Evolutionary conservation across 2,329 filamentous ascomycete genomes (phyloP).

Genomic region (Tolypocladium nubicola): DNA sequence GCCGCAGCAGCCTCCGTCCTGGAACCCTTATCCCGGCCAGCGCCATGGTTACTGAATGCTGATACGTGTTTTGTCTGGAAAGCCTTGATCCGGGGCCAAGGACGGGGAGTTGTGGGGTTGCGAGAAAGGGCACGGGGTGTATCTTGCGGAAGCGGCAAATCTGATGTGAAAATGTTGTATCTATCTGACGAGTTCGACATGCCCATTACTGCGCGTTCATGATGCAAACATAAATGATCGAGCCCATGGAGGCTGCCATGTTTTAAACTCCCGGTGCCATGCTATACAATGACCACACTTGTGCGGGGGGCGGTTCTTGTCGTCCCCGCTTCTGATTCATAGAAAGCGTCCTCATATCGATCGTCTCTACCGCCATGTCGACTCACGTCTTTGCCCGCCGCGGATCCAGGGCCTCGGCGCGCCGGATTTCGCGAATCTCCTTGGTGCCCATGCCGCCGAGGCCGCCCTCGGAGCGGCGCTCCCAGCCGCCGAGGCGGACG

Average conservation of each 20-base stretch:
- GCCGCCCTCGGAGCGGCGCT: slow-evolving; percentile 70
- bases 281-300: background rate
- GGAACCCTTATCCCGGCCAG: slow-evolving; percentile 28
- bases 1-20: slow-evolving; percentile 15
- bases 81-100: too few species aligned
- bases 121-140: background rate
- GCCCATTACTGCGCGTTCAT: background rate
- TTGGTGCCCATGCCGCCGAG: slow-evolving; percentile 83
- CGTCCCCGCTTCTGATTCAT: background rate
- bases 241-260: background rate
- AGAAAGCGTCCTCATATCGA: background rate
- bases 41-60: slow-evolving; percentile 20
- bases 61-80: background rate
- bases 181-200: background rate
- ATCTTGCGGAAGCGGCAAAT: background rate
- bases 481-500: slow-evolving; percentile 58
- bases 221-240: background rate
- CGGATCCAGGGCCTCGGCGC: slow-evolving; percentile 71
- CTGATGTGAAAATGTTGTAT: too few species aligned
- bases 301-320: background rate
- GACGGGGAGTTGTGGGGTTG: background rate
- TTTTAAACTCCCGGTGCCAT: background rate
- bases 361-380: background rate
- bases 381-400: slow-evolving; percentile 51
- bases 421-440: slow-evolving; percentile 78